A percentile compares a stretch with the other conserved stretches of the same genome.
phyloP scores from a whole-genome alignment of 352 stramenopile genomes.

The Vaucheria bursata region DNA sequence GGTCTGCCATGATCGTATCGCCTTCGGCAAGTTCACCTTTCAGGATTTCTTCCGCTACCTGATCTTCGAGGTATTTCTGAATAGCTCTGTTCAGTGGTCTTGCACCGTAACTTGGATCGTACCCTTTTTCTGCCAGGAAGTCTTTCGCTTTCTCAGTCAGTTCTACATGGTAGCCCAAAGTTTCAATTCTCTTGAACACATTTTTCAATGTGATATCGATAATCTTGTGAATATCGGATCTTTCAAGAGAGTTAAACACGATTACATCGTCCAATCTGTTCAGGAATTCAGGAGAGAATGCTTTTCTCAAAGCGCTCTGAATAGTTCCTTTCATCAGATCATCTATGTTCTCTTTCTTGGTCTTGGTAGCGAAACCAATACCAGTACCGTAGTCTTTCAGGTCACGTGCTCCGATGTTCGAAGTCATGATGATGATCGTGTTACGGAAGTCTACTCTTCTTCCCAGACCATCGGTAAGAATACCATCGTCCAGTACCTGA shows the following conservation, averaged over 20 bases:
- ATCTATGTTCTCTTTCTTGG: not conserved
- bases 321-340: slow-evolving; percentile 70
- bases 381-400: slow-evolving; percentile 55
- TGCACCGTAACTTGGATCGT: slow-evolving; percentile 88
- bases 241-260: slow-evolving; percentile 87
- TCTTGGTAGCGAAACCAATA: not conserved
- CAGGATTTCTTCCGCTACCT: slow-evolving; percentile 79
- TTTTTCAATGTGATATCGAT: slow-evolving; percentile 83
- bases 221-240: slow-evolving; percentile 81
- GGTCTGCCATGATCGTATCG: too few species aligned
- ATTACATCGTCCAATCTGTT: slow-evolving; percentile 96
- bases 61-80: slow-evolving; percentile 86
- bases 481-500: slow-evolving; percentile 7
- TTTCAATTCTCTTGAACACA: slow-evolving; percentile 63
- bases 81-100: slow-evolving; percentile 91
- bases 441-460: not conserved
- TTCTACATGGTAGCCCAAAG: slow-evolving; percentile 78
- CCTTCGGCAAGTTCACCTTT: too few species aligned
- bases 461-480: not conserved
- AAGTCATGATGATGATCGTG: not conserved
- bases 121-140: slow-evolving; percentile 86
- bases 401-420: slow-evolving; percentile 60
- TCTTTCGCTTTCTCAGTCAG: slow-evolving; percentile 76
- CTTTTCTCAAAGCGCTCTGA: slow-evolving; percentile 72
- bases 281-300: slow-evolving; percentile 95